These are phyloP conservation scores for Sclerotinia trifoliorum DNA, from an alignment of 2,329 filamentous ascomycete species.

Conservation along the genomic window DNA sequence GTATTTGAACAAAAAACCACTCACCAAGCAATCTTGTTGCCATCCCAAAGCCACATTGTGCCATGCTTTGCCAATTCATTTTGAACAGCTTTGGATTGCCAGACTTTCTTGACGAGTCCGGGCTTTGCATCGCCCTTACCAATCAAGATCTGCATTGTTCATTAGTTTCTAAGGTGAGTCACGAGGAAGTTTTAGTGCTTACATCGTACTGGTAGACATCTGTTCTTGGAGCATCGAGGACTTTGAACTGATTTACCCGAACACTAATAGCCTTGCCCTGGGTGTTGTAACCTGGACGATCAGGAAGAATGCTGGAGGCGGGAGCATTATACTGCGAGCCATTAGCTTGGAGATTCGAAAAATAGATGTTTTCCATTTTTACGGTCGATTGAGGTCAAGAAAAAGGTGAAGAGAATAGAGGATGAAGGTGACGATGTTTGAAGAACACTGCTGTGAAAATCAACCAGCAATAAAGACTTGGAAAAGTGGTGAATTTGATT, in stretches of 20 bases:
- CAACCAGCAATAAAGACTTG: conserved; percentile 19
- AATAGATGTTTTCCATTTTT: conserved; percentile 37
- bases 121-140: conserved; percentile 61
- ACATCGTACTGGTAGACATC: conserved; percentile 84
- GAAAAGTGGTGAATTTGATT: conserved; percentile 6
- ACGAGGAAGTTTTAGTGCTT: conserved; percentile 43
- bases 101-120: conserved; percentile 71
- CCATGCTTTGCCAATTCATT: conserved; percentile 50
- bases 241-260: conserved; percentile 71
- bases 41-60: conserved; percentile 70
- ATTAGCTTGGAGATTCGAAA: conserved; percentile 34
- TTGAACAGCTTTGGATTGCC: conserved; percentile 64
- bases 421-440: not conserved
- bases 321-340: conserved; percentile 28
- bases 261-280: conserved; percentile 56
- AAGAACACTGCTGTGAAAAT: conserved; percentile 21
- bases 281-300: conserved; percentile 57
- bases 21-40: conserved; percentile 82
- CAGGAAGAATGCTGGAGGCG: conserved; percentile 33
- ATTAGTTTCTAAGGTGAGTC: conserved; percentile 21
- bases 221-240: conserved; percentile 57
- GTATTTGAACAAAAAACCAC: conserved; percentile 31
- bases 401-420: conserved; percentile 13
- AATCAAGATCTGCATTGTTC: conserved; percentile 57
- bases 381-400: conserved; percentile 20